These are phyloP conservation scores for Lasiosphaeriaceae sp. DNA, from an alignment of 495 filamentous ascomycete species.

Conservation along the genomic window DNA sequence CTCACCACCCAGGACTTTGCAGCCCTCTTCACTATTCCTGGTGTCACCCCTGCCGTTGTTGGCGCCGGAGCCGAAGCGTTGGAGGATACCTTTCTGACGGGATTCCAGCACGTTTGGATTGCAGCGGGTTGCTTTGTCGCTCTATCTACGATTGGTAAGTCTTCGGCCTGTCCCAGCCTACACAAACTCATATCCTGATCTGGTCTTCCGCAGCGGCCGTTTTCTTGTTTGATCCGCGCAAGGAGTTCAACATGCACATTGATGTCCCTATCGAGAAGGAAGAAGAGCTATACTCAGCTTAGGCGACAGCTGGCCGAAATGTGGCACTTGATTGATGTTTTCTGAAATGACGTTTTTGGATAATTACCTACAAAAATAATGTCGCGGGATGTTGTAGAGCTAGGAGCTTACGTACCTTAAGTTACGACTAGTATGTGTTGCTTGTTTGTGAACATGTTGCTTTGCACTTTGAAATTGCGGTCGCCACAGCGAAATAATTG, in stretches of 20 bases:
- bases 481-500: no score
- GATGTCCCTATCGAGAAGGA: slow-evolving; percentile 23
- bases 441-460: no score
- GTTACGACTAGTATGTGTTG: no score
- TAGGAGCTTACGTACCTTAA: no score
- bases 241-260: slow-evolving; percentile 25
- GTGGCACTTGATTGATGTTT: not conserved
- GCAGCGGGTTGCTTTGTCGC: slow-evolving; percentile 22
- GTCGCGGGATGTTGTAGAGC: no score
- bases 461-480: no score
- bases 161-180: not conserved
- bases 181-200: not conserved
- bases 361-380: no score
- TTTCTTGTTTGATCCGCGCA: slow-evolving; percentile 14
- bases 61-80: slow-evolving; percentile 15
- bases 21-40: slow-evolving; percentile 12
- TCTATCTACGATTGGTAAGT: slow-evolving; percentile 22
- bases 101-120: slow-evolving; percentile 31
- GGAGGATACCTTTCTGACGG: slow-evolving; percentile 17
- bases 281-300: slow-evolving; percentile 16
- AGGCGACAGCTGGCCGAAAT: not conserved
- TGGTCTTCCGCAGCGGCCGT: slow-evolving; percentile 4
- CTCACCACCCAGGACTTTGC: slow-evolving; percentile 15
- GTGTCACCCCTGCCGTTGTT: slow-evolving; percentile 19
- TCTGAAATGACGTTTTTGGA: not conserved